phyloP scores from a whole-genome alignment of 768 basidiomycete genomes.

The Dioszegia crocea region DNA sequence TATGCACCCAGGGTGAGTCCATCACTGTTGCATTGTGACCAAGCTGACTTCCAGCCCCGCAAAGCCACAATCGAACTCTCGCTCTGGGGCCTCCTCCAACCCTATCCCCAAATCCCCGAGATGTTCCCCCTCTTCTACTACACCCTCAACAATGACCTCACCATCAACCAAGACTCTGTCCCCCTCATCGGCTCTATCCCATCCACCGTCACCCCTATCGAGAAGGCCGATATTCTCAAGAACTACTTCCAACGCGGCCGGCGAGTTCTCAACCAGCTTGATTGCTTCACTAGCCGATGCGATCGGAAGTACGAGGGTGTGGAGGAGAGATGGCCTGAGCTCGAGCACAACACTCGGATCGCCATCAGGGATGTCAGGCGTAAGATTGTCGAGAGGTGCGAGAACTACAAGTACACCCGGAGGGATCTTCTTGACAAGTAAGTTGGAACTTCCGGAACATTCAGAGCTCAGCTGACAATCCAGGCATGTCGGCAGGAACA shows the following conservation, averaged over 20 bases:
- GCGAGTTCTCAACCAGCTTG: constrained; percentile 45
- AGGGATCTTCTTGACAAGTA: constrained; percentile 49
- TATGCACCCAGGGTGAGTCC: constrained; percentile 22
- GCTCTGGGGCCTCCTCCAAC: constrained; percentile 38
- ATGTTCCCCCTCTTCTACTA: constrained; percentile 49
- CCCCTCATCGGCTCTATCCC: constrained; percentile 49
- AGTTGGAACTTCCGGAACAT: constrained; percentile 11
- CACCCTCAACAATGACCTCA: constrained; percentile 46
- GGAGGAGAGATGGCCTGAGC: constrained; percentile 40
- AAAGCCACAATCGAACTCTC: constrained; percentile 27
- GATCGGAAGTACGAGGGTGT: constrained; percentile 48
- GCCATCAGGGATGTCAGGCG: constrained; percentile 47
- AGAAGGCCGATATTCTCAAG: constrained; percentile 43
- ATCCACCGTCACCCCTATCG: constrained; percentile 35
- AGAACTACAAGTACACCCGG: constrained; percentile 51
- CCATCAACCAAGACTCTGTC: constrained; percentile 48
- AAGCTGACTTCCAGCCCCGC: neutral
- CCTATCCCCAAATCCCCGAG: constrained; percentile 39
- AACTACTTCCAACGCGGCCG: constrained; percentile 45
- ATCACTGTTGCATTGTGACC: neutral
- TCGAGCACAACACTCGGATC: constrained; percentile 43
- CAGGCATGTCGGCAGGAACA: constrained; percentile 45
- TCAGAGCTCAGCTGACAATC: neutral
- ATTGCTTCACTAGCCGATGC: constrained; percentile 44
- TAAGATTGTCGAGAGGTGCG: constrained; percentile 48